Base-by-base conservation (phyloP, 768 basidiomycete genomes). In the Lactarius indigo region DNA sequence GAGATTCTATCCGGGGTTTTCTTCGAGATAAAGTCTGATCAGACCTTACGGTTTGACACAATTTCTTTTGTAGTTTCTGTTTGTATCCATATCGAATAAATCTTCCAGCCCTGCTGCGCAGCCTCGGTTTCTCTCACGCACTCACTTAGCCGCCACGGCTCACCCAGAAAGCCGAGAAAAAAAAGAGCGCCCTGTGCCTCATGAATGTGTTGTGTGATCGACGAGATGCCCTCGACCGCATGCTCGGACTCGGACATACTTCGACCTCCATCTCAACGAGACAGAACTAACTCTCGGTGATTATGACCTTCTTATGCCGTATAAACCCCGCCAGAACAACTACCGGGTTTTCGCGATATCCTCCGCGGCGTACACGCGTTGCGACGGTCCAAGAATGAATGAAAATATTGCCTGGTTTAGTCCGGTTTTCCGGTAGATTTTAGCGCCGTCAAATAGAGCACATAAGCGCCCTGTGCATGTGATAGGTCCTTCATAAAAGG, bases 281-380 rank as follows among this genome's bases (percentile, higher is more conserved):
- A 37, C 41, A 20, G 20, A n/a, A 23, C 65, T 52, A 59, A 37
- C 13, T 20, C 44, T 28, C 20, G 26, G 44, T 12, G 30, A 67
- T 44, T 58, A 63, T 47, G 30, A 26, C 39, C 23, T 59, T 59
- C 23, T 67, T 23, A 10, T 50, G 30, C 61, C 50, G 57, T 47
- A 47, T 12, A 52, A 59, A 37, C 33, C 26, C 52, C 50, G 61
- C 39, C 20, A 59, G 13, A 55, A 35, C 26, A 33, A 57, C 26
- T 35, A 33, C 39, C 37, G 65, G 26, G 56, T 44, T 30, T 59
- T 50, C 65, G 61, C 59, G 55, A 54, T 35, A 52, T 55, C 23
- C 47, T 63, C 65, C 50, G 61, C 65, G 41, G 57, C 62, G 23
- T 63, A 28, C 52, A 59, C 57, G 57, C 57, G 57, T 33, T 31